These are phyloP conservation scores for Coemansia sp. DNA, from an alignment of 192 early-diverging fungal species.

Conservation along the genomic window DNA sequence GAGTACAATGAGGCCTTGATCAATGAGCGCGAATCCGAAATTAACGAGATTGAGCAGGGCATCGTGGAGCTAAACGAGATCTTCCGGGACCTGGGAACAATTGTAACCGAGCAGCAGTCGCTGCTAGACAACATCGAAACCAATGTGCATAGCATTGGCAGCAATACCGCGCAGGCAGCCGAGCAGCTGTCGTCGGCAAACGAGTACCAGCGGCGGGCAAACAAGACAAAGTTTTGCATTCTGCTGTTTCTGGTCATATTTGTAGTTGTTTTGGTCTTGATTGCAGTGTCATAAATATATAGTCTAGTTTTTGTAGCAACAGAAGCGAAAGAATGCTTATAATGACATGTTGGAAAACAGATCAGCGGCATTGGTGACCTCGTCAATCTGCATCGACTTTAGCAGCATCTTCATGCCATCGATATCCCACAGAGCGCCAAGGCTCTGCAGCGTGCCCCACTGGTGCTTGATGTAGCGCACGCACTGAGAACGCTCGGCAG, in stretches of 20 bases:
- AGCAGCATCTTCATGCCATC: conserved; percentile 40
- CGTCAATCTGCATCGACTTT: conserved; percentile 48
- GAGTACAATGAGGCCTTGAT: conserved; percentile 95
- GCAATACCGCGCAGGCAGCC: conserved; percentile 75
- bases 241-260: conserved; percentile 74
- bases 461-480: conserved; percentile 36
- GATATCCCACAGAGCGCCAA: conserved; percentile 43
- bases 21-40: conserved; percentile 88
- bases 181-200: conserved; percentile 79
- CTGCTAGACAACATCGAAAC: conserved; percentile 93
- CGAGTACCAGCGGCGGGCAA: conserved; percentile 71
- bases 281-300: conserved; percentile 42
- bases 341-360: conserved; percentile 38
- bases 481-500: conserved; percentile 23
- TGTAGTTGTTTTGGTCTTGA: conserved; percentile 58
- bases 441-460: conserved; percentile 34
- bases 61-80: conserved; percentile 96
- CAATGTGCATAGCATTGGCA: conserved; percentile 81
- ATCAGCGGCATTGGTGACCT: conserved; percentile 45
- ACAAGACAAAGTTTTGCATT: conserved; percentile 82
- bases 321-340: background rate
- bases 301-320: too few relatives aligned
- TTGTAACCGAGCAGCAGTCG: conserved; percentile 96
- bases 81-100: conserved; percentile 90
- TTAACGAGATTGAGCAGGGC: conserved; percentile 87